phyloP scores from a whole-genome alignment of 345 rosid species.

The Eucalyptus pauciflora region DNA sequence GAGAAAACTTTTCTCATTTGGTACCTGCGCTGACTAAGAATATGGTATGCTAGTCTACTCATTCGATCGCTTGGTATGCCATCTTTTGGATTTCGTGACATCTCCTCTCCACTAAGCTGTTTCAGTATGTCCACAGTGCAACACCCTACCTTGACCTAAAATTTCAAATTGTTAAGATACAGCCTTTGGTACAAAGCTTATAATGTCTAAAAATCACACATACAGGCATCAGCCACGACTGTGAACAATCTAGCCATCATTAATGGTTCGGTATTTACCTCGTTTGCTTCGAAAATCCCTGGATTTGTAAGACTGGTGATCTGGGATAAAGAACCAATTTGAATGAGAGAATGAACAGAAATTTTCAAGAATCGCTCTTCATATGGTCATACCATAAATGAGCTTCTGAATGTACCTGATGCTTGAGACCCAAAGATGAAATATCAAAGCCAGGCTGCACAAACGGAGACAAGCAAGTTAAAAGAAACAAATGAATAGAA shows the following conservation, averaged over 20 bases:
- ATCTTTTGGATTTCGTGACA: conserved; percentile 48
- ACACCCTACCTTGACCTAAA: conserved; percentile 83
- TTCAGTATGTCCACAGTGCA: conserved; percentile 83
- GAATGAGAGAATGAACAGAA: neutral
- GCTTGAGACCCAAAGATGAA: conserved; percentile 21
- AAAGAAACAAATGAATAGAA: neutral
- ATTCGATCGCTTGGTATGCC: conserved; percentile 65
- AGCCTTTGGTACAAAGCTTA: neutral
- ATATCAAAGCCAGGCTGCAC: conserved; percentile 78
- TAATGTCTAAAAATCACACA: neutral
- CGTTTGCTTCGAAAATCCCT: conserved; percentile 64
- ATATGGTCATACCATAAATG: neutral
- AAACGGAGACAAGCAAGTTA: neutral
- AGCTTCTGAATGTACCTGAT: conserved; percentile 39
- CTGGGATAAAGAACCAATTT: conserved; percentile 17
- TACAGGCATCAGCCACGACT: neutral
- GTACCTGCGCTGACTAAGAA: conserved; percentile 56
- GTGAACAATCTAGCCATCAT: neutral
- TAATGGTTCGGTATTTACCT: conserved; percentile 22
- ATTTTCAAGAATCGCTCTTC: neutral
- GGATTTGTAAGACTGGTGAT: conserved; percentile 69
- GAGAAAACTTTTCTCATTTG: neutral
- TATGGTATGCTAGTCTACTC: conserved; percentile 76
- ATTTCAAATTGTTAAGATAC: neutral
- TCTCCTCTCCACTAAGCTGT: conserved; percentile 85